phyloP scores from a whole-genome alignment of 1,284 basidiomycete genomes.

The Volvariella surrecta region DNA sequence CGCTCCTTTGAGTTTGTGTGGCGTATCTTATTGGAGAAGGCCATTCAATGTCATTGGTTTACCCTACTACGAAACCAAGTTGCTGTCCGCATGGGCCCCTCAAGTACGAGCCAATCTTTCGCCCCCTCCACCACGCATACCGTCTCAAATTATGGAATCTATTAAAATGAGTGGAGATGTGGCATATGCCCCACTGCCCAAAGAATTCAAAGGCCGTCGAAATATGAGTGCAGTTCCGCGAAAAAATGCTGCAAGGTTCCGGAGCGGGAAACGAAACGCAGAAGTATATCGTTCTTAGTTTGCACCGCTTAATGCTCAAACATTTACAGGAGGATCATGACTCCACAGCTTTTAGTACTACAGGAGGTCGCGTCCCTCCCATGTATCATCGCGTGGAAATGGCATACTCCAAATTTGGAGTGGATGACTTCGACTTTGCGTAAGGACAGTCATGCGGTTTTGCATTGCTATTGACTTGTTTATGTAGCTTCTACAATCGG shows the following conservation, averaged over 20 bases:
- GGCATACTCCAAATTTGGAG: constrained; percentile 98
- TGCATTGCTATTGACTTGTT: not conserved
- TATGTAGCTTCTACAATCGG: constrained; percentile 79
- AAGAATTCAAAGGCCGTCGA: constrained; percentile 74
- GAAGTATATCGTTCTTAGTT: constrained; percentile 25
- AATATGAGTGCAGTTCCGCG: constrained; percentile 58
- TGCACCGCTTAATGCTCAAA: constrained; percentile 3
- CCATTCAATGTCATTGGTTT: constrained; percentile 88
- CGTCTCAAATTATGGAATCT: constrained; percentile 63
- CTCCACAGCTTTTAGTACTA: constrained; percentile 36
- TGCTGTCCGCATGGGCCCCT: constrained; percentile 77
- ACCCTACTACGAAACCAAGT: constrained; percentile 73
- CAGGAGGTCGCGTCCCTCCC: constrained; percentile 62
- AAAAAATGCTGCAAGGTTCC: constrained; percentile 63
- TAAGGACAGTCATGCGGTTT: constrained; percentile 22
- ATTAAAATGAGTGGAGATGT: constrained; percentile 88
- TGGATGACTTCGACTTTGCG: constrained; percentile 99
- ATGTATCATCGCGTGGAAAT: constrained; percentile 93
- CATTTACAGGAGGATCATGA: constrained; percentile 36
- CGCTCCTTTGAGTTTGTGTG: not conserved
- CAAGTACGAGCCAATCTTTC: constrained; percentile 40
- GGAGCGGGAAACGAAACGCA: constrained; percentile 64
- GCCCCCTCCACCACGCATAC: constrained; percentile 71
- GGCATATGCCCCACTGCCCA: constrained; percentile 80
- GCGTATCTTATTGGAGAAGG: constrained; percentile 26